A percentile compares a stretch with the other conserved stretches of the same genome.
Conservation (phyloP, 257 asterid species). For the Solanum arcanum region DNA sequence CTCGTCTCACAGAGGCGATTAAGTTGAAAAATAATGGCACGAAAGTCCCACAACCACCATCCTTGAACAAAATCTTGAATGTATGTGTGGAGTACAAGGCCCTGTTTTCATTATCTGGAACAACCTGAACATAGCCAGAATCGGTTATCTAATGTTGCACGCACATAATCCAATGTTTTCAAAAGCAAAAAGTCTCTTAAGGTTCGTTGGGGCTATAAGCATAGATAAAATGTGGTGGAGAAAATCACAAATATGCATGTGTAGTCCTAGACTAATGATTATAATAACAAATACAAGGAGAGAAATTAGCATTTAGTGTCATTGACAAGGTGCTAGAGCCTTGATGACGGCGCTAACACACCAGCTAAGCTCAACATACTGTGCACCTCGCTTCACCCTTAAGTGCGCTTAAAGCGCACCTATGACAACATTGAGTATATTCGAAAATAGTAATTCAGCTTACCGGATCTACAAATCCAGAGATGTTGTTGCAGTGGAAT, state of each 20-base stretch:
- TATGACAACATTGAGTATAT: background rate
- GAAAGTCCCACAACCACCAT: conserved; percentile 98
- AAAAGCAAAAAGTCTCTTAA: background rate
- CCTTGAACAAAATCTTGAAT: conserved; percentile 92
- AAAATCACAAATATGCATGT: background rate
- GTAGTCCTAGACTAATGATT: background rate
- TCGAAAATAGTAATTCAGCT: conserved; percentile 1
- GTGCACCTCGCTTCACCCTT: background rate
- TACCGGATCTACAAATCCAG: conserved; percentile 83
- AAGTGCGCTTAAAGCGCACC: background rate
- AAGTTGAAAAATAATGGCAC: conserved; percentile 82
- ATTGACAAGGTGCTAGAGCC: background rate
- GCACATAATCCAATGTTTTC: background rate
- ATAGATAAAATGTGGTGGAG: background rate
- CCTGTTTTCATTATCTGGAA: conserved; percentile 69
- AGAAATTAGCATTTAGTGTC: background rate
- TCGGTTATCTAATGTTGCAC: background rate
- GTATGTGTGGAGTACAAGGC: conserved; percentile 82
- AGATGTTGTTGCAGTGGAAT: conserved; percentile 79
- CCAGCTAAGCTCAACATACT: background rate
- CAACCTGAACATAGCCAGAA: conserved; percentile 41
- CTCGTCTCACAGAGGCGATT: conserved; percentile 61
- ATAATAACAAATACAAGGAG: background rate
- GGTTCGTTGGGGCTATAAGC: background rate
- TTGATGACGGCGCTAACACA: background rate